Percentiles rank a stretch among this genome's conserved stretches.
Conservation (phyloP, 257 asterid species). For the Fraxinus americana region DNA sequence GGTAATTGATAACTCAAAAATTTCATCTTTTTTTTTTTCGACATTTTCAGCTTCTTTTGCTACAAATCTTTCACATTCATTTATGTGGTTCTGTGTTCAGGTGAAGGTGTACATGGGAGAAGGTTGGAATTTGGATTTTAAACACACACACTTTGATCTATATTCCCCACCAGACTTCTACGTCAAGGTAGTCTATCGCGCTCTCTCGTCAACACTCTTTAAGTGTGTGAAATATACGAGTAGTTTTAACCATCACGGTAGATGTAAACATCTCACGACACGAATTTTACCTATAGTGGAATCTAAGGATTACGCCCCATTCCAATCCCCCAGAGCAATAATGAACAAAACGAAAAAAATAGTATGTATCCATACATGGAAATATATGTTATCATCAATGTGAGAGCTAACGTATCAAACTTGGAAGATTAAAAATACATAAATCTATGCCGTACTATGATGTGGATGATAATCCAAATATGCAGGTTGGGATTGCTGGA, state of each 20-base stretch:
- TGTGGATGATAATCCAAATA: background rate
- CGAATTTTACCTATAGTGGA: too few species aligned
- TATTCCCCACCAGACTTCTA: conserved; percentile 90
- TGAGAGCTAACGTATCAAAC: background rate
- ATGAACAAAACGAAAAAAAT: too few species aligned
- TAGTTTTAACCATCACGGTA: too few species aligned
- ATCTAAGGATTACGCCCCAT: too few species aligned
- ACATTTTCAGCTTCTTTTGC: background rate
- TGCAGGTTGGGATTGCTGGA: conserved; percentile 80
- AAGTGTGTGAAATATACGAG: too few species aligned
- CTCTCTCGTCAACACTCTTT: background rate
- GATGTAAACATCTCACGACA: too few species aligned
- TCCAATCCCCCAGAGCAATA: too few species aligned
- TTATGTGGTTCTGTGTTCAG: conserved; percentile 30
- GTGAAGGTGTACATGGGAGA: conserved; percentile 75
- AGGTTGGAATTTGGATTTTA: conserved; percentile 76
- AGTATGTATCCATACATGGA: background rate
- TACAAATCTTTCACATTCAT: background rate
- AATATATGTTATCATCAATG: background rate
- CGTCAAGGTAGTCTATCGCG: conserved; percentile 52
- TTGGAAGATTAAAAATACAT: too few species aligned
- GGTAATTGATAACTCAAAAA: conserved; percentile 33
- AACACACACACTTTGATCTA: conserved; percentile 64
- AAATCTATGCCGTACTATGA: too few species aligned
- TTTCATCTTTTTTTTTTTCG: background rate